A percentile compares a stretch with the other conserved stretches of the same genome.
Conservation (phyloP, 2,329 filamentous ascomycete species). For the Fusarium sambucinum region DNA sequence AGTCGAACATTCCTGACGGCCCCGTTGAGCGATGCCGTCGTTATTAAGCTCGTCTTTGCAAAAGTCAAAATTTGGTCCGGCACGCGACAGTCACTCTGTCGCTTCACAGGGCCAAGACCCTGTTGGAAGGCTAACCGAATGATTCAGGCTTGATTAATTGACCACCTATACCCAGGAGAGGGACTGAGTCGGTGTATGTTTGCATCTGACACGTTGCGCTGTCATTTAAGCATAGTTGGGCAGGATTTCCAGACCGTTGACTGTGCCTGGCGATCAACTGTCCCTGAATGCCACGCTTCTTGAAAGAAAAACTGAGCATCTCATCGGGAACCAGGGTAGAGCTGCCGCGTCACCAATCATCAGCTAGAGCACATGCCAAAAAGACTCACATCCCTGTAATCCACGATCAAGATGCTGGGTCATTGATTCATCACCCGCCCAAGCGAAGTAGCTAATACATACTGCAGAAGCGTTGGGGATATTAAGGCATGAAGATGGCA, state of each 20-base stretch:
- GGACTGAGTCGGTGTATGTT: constrained; percentile 3
- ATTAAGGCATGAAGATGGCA: constrained; percentile 1
- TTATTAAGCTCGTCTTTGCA: constrained; percentile 23
- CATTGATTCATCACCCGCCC: constrained; percentile 20
- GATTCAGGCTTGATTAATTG: constrained; percentile 22
- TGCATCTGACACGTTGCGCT: constrained; percentile 29
- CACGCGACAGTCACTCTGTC: constrained; percentile 23
- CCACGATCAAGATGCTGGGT: constrained; percentile 11
- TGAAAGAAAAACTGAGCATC: constrained; percentile 19
- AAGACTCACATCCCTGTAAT: constrained; percentile 33
- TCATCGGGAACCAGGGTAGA: constrained; percentile 33
- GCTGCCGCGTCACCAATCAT: constrained; percentile 45
- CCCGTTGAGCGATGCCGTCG: constrained; percentile 15
- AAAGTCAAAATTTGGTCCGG: constrained; percentile 24
- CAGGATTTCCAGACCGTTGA: constrained; percentile 26
- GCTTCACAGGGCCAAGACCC: neutral
- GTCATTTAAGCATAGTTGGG: constrained; percentile 34
- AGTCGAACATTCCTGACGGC: constrained; percentile 22
- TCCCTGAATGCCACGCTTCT: constrained; percentile 15
- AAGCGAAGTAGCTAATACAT: constrained; percentile 5
- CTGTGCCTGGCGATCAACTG: constrained; percentile 42
- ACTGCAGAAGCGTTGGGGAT: neutral
- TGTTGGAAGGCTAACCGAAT: constrained; percentile 2
- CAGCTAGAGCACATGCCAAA: constrained; percentile 11
- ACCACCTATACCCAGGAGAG: constrained; percentile 1